Percentiles rank a stretch among this genome's conserved stretches.
phyloP scores from a whole-genome alignment of 2,329 filamentous ascomycete species.

The Aspergillus ochraceoroseus region DNA sequence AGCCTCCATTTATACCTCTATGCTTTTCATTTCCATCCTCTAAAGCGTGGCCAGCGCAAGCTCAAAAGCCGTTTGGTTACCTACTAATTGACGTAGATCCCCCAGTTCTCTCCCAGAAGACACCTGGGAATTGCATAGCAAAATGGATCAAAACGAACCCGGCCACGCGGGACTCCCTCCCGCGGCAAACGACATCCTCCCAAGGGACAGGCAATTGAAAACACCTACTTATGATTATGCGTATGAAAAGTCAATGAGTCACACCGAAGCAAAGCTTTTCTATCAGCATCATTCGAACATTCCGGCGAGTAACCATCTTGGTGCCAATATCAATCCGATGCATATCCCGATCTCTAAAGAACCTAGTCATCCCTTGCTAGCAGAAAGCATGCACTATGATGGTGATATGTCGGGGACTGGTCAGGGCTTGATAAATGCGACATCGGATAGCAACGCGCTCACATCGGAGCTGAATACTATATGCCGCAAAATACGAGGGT shows the following conservation, averaged over 20 bases:
- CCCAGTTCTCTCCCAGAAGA: not conserved
- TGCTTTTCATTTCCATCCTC: too few species aligned
- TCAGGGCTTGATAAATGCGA: slow-evolving; percentile 58
- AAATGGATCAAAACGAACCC: slow-evolving; percentile 15
- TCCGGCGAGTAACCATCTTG: slow-evolving; percentile 1
- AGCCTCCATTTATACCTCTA: too few species aligned
- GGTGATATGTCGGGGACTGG: slow-evolving; percentile 58
- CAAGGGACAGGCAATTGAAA: slow-evolving; percentile 51
- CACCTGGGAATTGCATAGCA: slow-evolving; percentile 2
- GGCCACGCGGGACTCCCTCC: slow-evolving; percentile 7
- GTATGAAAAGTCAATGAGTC: slow-evolving; percentile 88
- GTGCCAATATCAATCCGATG: slow-evolving; percentile 1
- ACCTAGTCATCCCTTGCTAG: not conserved
- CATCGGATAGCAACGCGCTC: slow-evolving; percentile 70
- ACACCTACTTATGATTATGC: slow-evolving; percentile 92
- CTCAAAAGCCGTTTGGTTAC: too few species aligned
- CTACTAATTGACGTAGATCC: not conserved
- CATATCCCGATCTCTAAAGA: slow-evolving; percentile 6
- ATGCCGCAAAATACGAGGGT: slow-evolving; percentile 81
- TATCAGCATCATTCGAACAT: slow-evolving; percentile 72
- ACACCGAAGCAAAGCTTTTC: slow-evolving; percentile 91
- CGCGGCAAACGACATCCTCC: slow-evolving; percentile 28
- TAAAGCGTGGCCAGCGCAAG: too few species aligned
- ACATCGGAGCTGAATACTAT: slow-evolving; percentile 79
- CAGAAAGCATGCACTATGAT: slow-evolving; percentile 25